Evolutionary conservation across 139 green algal genomes (phyloP), one percentile per base, ranked within the genome.

Genomic region (Axilococcus clingmanii): DNA sequence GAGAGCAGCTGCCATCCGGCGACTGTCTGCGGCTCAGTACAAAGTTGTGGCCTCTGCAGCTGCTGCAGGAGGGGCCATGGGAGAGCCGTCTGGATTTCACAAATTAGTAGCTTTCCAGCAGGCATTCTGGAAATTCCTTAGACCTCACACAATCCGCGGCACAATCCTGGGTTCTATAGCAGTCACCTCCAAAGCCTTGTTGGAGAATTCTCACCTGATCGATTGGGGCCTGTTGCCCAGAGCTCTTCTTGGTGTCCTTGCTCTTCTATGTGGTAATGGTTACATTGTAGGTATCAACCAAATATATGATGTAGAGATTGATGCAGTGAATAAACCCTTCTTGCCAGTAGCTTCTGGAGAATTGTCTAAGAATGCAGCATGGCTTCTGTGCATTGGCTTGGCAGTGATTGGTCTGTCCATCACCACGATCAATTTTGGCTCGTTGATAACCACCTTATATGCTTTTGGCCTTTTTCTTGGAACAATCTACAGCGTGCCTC

Each of bases 251-350:
- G 91, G 87, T 11, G 65, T 95, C 30, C 23, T 93, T 12, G 86
- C 87, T 5, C 75, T 94, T 54, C 78, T 99, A 42, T 94, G 81
- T 48, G 92, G 91, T 29, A 99, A 99, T 65, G 92, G 91, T 23
- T 99, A 93, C 78, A 99, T 99, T 53, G 92, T 99, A 34, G 92
- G 92, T 55, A 98, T 99, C 83, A 99, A 99, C 65, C 71, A 74
- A 54, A 88, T 96, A 24, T 95, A 93, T 61, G 88, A 96, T 44
- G 87, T 94, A 8, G 78, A 94, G 36, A 95, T 96, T 24, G 88
- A 96, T 63, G 65, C 75, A 16, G 81, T 98, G 34, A 97, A 97
- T 75, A 99, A 99, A 74, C 92, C 92, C 14, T 99, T 95, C 77
- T 72, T 99, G 40, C 92, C 92, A 4, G 71, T 99, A 5, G 92